Percentiles rank a stretch among this genome's conserved stretches.
Conservation (phyloP, 2,329 filamentous ascomycete genomes). For the Cladosporium sp. region DNA sequence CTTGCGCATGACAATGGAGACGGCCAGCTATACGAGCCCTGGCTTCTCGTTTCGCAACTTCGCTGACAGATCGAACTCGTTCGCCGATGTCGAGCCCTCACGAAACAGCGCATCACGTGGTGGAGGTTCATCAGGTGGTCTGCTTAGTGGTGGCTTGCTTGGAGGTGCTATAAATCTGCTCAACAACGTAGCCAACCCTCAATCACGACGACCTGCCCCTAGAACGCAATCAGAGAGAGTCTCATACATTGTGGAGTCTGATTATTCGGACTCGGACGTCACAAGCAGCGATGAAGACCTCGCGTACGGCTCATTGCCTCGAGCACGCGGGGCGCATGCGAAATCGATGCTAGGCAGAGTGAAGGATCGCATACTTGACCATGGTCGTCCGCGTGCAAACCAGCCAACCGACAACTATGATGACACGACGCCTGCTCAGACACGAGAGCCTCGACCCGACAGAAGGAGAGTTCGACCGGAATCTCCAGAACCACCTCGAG, state of each 20-base stretch:
- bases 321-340: background rate
- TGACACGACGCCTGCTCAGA: background rate
- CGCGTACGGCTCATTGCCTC: slow-evolving; percentile 18
- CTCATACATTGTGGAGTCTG: slow-evolving; percentile 8
- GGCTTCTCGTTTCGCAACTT: slow-evolving; percentile 32
- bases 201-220: background rate
- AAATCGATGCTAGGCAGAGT: slow-evolving; percentile 11
- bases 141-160: slow-evolving; percentile 29
- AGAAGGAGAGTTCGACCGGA: slow-evolving; percentile 2
- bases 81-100: slow-evolving; percentile 7
- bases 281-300: slow-evolving; percentile 16
- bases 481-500: slow-evolving; percentile 7
- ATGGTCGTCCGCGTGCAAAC: background rate
- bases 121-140: slow-evolving; percentile 4
- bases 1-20: slow-evolving; percentile 33
- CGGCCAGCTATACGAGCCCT: slow-evolving; percentile 31
- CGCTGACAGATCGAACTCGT: slow-evolving; percentile 1
- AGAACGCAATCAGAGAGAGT: background rate
- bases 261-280: background rate
- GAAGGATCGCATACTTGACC: slow-evolving; percentile 15
- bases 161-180: slow-evolving; percentile 33
- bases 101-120: background rate
- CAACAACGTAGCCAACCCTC: slow-evolving; percentile 25
- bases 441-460: slow-evolving; percentile 8
- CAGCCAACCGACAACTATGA: background rate